Conservation (phyloP, 345 rosid species). For the Nasturtium officinale region DNA sequence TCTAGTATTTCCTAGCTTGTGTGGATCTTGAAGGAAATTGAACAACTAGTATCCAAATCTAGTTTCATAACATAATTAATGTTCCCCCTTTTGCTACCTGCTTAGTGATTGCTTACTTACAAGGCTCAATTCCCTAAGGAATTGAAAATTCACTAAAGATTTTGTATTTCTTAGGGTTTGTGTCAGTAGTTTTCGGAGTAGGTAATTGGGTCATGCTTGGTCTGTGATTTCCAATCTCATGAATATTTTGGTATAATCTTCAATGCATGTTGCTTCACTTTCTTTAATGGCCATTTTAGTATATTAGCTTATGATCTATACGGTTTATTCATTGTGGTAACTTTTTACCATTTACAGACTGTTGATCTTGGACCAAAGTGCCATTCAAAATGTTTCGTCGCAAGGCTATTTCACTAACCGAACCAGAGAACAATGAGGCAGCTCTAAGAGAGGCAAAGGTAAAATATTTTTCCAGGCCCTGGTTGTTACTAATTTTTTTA, state of each 20-base stretch:
- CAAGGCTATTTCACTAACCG: conserved; percentile 50
- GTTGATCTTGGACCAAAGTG: conserved; percentile 23
- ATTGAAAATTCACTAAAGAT: background rate
- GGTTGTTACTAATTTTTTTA: background rate
- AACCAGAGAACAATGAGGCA: conserved; percentile 50
- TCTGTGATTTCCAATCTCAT: conserved; percentile 11
- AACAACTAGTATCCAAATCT: background rate
- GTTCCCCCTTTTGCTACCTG: background rate
- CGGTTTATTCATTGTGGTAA: conserved; percentile 4
- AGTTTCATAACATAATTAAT: background rate
- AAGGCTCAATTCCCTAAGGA: background rate
- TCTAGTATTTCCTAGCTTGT: background rate
- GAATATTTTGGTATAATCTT: background rate
- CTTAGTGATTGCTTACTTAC: background rate
- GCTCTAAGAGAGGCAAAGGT: conserved; percentile 66
- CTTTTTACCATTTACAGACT: background rate
- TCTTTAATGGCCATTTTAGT: background rate
- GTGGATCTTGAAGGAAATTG: conserved; percentile 9
- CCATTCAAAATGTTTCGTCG: conserved; percentile 66
- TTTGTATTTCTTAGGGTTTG: background rate
- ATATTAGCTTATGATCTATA: background rate
- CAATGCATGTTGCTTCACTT: conserved; percentile 8
- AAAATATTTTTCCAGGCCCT: conserved; percentile 13
- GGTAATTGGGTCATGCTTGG: conserved; percentile 37
- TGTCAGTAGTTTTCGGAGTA: background rate